Evolutionary conservation across 306 rosid species (phyloP).

Genomic region (Ammopiptanthus mongolicus): DNA sequence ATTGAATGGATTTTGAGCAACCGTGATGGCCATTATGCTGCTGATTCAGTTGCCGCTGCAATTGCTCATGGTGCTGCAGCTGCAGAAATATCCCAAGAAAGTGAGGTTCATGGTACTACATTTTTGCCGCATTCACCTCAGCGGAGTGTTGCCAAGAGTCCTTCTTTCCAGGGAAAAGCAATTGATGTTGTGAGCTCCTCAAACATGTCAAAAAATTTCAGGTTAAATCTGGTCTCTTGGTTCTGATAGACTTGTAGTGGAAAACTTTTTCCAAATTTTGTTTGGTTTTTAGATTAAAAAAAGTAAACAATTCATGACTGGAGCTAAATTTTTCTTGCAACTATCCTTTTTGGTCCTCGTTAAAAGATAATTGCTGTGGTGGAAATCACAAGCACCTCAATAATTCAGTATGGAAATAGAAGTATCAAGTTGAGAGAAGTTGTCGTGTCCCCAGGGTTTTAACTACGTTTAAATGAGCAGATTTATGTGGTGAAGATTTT

Average conservation of each 20-base stretch:
- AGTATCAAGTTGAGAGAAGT: neutral
- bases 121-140: conserved; percentile 50
- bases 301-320: neutral
- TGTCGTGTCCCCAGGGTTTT: neutral
- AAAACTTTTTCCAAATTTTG: neutral
- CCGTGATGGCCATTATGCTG: conserved; percentile 91
- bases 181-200: conserved; percentile 72
- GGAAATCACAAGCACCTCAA: neutral
- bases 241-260: conserved; percentile 8
- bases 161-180: conserved; percentile 58
- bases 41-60: conserved; percentile 91
- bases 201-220: conserved; percentile 84
- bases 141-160: conserved; percentile 43
- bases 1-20: conserved; percentile 95
- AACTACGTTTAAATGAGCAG: neutral
- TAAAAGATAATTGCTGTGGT: neutral
- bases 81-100: conserved; percentile 64
- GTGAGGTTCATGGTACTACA: conserved; percentile 39
- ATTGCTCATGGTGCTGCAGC: conserved; percentile 84
- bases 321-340: neutral
- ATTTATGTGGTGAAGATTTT: neutral
- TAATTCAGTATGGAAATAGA: neutral
- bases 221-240: conserved; percentile 43
- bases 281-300: conserved; percentile 3
- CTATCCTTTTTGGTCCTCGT: neutral